phyloP scores from a whole-genome alignment of 2,329 filamentous ascomycete species.

The Monosporascus sp. region DNA sequence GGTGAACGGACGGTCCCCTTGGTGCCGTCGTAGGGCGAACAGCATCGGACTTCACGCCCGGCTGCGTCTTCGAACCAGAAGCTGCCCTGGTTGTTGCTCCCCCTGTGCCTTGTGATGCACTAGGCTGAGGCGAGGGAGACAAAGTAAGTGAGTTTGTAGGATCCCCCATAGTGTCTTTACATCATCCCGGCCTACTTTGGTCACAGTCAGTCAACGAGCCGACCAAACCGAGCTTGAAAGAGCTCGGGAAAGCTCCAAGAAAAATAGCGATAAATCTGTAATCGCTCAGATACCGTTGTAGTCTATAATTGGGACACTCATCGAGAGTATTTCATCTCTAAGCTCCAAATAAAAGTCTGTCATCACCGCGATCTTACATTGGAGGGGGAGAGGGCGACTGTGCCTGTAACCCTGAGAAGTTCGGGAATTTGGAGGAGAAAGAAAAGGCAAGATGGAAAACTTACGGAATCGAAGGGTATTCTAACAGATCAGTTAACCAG shows the following conservation, averaged over 20 bases:
- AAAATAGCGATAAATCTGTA: conserved; percentile 22
- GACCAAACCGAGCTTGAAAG: neutral
- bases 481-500: neutral
- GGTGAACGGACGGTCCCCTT: conserved; percentile 46
- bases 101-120: conserved; percentile 8
- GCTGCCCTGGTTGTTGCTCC: conserved; percentile 15
- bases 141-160: conserved; percentile 12
- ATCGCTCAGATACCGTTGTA: conserved; percentile 96
- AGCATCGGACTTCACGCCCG: conserved; percentile 5
- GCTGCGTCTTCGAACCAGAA: conserved; percentile 8
- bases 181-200: conserved; percentile 42
- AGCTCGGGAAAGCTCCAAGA: conserved; percentile 6
- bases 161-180: conserved; percentile 26
- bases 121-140: conserved; percentile 11
- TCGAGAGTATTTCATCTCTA: conserved; percentile 56
- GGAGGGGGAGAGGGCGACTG: no score
- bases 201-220: conserved; percentile 7
- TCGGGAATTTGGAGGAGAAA: neutral
- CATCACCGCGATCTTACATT: conserved; percentile 49
- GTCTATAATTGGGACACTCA: conserved; percentile 70
- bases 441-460: conserved; percentile 1
- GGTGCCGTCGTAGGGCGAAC: conserved; percentile 10
- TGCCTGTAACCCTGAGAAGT: neutral
- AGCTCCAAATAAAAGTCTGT: conserved; percentile 49
- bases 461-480: conserved; percentile 6